Evolutionary conservation across 2,329 filamentous ascomycete species (phyloP), one percentile per base, ranked within the genome.

Genomic region (Diaporthe caulivora): DNA sequence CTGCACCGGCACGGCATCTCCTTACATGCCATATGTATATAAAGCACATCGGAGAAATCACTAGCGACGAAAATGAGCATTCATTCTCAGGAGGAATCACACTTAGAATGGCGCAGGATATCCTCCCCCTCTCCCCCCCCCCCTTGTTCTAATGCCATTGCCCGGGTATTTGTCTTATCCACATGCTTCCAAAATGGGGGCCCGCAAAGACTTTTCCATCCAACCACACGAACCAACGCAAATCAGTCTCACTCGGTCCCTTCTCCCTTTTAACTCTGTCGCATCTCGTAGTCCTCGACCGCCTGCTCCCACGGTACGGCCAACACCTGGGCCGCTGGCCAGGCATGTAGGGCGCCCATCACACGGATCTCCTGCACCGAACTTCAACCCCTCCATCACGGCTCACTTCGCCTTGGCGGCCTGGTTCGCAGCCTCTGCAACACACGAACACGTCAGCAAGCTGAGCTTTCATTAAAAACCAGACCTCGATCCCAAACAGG

Each of bases 401-500:
- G 37, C 76, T 83, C 80, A 88, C 80, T 88, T 90, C 10, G 86
- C 87, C 82, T 90, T 91, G 24, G 86, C 86, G 68, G 88, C 86
- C 77, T 90, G 88, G 70, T 88, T 87, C 53, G 88, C 86, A 24
- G 89, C 89, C 83, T 91, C 89, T 90, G 76, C 74, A 68, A 34
- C 21, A 37, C 5, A 40, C 37, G 37, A 2, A 40, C 70, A 49
- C 60, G 24, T 64, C n/a, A 64, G 65, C 62, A 64, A 47, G 47
- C 31, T 18, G 8, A 24, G 3, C 17, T 17, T 29, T 2, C 24
- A 34, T 9, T 9, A 5, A 34, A 34, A 34, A 5, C 34, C 34
- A 34, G 34, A 34, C 34, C 34, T 34, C 34, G 9, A 34, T 34
- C 34, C 5, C 34, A 9, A 34, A 34, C 34, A 34, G 9, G 34